These are phyloP conservation scores for Daldinia bambusicola DNA, from an alignment of 495 filamentous ascomycete species.

Conservation along the genomic window DNA sequence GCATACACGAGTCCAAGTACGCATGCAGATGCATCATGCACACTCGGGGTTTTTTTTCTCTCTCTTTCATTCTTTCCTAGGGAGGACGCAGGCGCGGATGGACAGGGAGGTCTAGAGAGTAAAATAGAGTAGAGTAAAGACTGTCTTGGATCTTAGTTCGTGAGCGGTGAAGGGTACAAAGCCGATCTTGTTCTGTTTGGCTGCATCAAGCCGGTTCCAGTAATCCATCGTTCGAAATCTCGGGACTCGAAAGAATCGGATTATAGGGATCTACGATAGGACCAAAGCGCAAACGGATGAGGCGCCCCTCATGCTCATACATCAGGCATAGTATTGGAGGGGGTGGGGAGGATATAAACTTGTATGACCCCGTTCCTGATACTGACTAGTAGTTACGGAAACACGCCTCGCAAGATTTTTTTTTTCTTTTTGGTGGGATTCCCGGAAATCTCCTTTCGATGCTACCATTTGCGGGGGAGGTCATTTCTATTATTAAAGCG, in stretches of 20 bases:
- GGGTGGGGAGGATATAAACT: too few species aligned
- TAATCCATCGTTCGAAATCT: constrained; percentile 33
- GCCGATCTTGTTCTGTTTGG: background rate
- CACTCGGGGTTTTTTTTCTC: background rate
- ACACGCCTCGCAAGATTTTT: constrained; percentile 2
- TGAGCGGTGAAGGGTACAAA: constrained; percentile 18
- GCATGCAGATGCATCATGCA: constrained; percentile 10
- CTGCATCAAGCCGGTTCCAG: constrained; percentile 18
- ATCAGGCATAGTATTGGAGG: too few species aligned
- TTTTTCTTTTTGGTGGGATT: too few species aligned
- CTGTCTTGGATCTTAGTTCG: constrained; percentile 1
- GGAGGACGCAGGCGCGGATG: background rate
- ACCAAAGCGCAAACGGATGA: constrained; percentile 20
- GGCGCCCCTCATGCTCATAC: constrained; percentile 29
- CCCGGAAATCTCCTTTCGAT: constrained; percentile 22
- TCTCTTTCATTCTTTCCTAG: background rate
- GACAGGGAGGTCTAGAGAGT: too few species aligned
- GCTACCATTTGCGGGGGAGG: constrained; percentile 12
- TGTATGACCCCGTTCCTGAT: constrained; percentile 24
- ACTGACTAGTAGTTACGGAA: too few species aligned
- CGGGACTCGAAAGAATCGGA: constrained; percentile 12
- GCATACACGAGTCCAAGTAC: constrained; percentile 9
- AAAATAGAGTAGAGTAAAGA: too few species aligned
- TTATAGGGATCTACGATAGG: constrained; percentile 5
- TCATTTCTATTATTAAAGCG: constrained; percentile 29